These are phyloP conservation scores for Podospora comata DNA, from an alignment of 495 filamentous ascomycete species.

Conservation along the genomic window DNA sequence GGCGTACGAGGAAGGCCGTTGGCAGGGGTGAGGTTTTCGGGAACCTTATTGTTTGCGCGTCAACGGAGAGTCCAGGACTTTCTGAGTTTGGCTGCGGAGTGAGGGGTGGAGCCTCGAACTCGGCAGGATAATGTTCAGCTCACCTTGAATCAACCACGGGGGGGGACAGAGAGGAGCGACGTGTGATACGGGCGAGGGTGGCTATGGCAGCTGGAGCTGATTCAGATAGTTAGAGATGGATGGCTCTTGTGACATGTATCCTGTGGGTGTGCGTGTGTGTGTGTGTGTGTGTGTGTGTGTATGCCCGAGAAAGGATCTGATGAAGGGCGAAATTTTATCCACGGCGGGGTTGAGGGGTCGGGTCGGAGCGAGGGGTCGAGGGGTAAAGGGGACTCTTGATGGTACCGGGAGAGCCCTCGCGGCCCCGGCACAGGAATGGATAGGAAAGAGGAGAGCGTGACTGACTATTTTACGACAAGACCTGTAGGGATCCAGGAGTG, in stretches of 20 bases:
- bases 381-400: slow-evolving; percentile 1
- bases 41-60: slow-evolving; percentile 29
- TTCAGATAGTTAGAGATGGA: neutral
- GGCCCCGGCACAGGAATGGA: neutral
- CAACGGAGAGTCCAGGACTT: slow-evolving; percentile 12
- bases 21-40: slow-evolving; percentile 21
- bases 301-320: neutral
- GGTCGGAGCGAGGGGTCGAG: neutral
- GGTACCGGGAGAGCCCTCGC: neutral
- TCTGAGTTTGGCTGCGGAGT: slow-evolving; percentile 10
- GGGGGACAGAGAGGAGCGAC: neutral
- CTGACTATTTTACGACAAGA: neutral
- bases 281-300: neutral
- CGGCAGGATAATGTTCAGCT: slow-evolving; percentile 1
- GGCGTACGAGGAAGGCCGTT: slow-evolving; percentile 18
- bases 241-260: neutral
- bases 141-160: slow-evolving; percentile 5
- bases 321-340: slow-evolving; percentile 5
- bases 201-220: neutral
- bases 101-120: slow-evolving; percentile 17
- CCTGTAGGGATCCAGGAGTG: neutral
- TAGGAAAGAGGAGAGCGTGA: neutral
- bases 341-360: slow-evolving; percentile 9
- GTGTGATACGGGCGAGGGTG: neutral
- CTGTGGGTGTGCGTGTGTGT: neutral